These are phyloP conservation scores for Nicotiana knightiana DNA, from an alignment of 257 asterid species.

Conservation along the genomic window DNA sequence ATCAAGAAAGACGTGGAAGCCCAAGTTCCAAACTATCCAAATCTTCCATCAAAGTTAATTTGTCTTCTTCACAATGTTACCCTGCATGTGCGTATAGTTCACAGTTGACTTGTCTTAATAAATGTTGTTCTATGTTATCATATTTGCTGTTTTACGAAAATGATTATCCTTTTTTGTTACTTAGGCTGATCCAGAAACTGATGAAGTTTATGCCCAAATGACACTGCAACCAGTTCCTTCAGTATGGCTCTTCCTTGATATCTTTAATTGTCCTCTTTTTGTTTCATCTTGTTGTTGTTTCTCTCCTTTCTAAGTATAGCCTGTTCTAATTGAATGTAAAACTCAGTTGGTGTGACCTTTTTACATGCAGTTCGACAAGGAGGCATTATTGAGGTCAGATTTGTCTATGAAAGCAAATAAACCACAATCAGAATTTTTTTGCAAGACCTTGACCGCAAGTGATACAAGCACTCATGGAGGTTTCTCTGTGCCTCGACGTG, in stretches of 20 bases:
- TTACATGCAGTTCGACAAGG: constrained; percentile 69
- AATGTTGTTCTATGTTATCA: not conserved
- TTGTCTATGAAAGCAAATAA: constrained; percentile 76
- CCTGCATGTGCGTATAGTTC: constrained; percentile 55
- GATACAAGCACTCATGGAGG: constrained; percentile 99
- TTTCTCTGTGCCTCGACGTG: constrained; percentile 96
- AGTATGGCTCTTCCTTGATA: not conserved
- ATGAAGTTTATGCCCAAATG: constrained; percentile 99
- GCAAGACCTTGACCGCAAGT: constrained; percentile 95
- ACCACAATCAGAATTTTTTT: constrained; percentile 88
- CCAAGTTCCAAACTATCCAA: constrained; percentile 80
- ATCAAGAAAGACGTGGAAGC: constrained; percentile 85
- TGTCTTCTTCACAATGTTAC: constrained; percentile 92
- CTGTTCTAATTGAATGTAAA: not conserved
- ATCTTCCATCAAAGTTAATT: constrained; percentile 83
- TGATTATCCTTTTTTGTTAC: not conserved
- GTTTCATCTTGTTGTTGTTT: not conserved
- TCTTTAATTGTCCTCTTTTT: not conserved
- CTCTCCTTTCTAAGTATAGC: not conserved
- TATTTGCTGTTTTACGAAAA: not conserved
- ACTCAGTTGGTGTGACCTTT: not conserved
- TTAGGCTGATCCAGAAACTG: constrained; percentile 95
- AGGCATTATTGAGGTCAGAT: constrained; percentile 77
- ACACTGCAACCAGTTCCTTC: constrained; percentile 80
- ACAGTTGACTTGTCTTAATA: not conserved